These are phyloP conservation scores for Trichoderma parareesei DNA, from an alignment of 495 filamentous ascomycete genomes.

Conservation along the genomic window DNA sequence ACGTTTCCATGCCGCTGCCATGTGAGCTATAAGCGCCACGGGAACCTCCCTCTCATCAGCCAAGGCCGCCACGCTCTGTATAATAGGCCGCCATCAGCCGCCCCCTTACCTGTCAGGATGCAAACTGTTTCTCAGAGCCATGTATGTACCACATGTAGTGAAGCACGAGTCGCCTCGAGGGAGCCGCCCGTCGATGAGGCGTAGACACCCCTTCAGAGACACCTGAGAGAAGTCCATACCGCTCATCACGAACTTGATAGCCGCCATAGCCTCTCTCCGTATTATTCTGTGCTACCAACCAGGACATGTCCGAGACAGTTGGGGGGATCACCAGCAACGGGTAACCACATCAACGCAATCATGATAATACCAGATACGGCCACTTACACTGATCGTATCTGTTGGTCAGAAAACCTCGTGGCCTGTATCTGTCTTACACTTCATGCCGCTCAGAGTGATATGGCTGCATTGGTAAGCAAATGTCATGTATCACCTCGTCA, in stretches of 20 bases:
- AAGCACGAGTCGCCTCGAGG: too few species aligned
- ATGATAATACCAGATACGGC: not conserved
- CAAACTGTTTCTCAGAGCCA: not conserved
- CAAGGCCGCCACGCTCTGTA: not conserved
- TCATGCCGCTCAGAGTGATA: not conserved
- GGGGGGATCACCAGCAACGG: not conserved
- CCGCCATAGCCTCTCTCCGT: too few species aligned
- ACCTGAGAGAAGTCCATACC: too few species aligned
- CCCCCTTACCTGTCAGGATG: not conserved
- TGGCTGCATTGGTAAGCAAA: not conserved
- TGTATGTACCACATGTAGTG: not conserved
- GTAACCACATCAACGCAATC: not conserved
- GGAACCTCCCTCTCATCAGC: slow-evolving; percentile 1
- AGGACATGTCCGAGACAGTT: not conserved
- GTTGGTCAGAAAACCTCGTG: not conserved
- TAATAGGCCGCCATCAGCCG: not conserved
- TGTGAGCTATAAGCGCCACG: not conserved
- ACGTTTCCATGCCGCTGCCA: not conserved
- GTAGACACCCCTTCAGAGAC: too few species aligned
- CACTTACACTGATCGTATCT: not conserved
- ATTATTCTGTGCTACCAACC: not conserved
- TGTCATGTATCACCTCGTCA: not conserved
- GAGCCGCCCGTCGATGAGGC: too few species aligned
- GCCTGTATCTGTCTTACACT: not conserved
- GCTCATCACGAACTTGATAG: too few species aligned